Evolutionary conservation across 2,329 filamentous ascomycete species (phyloP).

Genomic region (Coleophoma eucalyptorum): DNA sequence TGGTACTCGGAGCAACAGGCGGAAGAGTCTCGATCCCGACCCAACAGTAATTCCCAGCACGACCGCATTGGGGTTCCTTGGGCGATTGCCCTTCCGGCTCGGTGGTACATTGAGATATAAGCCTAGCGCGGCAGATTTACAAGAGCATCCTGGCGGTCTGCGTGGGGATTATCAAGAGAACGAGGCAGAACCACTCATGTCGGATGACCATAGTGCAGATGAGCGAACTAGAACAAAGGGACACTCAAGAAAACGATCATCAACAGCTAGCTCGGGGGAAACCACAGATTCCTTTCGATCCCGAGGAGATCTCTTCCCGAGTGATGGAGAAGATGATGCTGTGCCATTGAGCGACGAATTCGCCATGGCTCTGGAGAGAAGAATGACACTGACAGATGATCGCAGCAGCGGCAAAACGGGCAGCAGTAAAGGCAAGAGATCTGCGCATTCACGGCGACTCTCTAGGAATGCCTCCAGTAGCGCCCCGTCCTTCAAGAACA

Average conservation of each 20-base stretch:
- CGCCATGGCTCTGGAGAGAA: slow-evolving; percentile 73
- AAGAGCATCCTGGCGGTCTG: slow-evolving; percentile 70
- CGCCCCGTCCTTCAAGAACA: slow-evolving; percentile 18
- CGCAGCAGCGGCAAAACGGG: slow-evolving; percentile 63
- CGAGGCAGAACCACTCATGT: slow-evolving; percentile 68
- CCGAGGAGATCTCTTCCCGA: slow-evolving; percentile 85
- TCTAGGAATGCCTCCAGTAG: slow-evolving; percentile 55
- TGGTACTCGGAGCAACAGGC: slow-evolving; percentile 59
- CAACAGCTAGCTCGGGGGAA: slow-evolving; percentile 73
- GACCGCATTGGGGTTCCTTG: slow-evolving; percentile 79
- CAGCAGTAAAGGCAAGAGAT: slow-evolving; percentile 57
- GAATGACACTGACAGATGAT: slow-evolving; percentile 63
- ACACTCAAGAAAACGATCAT: slow-evolving; percentile 61
- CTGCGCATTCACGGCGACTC: slow-evolving; percentile 39
- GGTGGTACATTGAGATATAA: slow-evolving; percentile 82
- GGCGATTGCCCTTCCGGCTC: slow-evolving; percentile 78
- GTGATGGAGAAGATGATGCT: slow-evolving; percentile 82
- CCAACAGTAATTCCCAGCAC: slow-evolving; percentile 89
- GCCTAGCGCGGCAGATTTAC: slow-evolving; percentile 84
- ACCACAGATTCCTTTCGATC: slow-evolving; percentile 86
- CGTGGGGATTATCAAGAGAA: slow-evolving; percentile 34
- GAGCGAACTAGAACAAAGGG: slow-evolving; percentile 11
- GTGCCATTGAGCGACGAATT: slow-evolving; percentile 93
- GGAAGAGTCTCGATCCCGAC: slow-evolving; percentile 58
- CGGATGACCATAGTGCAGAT: slow-evolving; percentile 29